phyloP scores from a whole-genome alignment of 371 early-diverging fungal species.

The Lichtheimia ornata region DNA sequence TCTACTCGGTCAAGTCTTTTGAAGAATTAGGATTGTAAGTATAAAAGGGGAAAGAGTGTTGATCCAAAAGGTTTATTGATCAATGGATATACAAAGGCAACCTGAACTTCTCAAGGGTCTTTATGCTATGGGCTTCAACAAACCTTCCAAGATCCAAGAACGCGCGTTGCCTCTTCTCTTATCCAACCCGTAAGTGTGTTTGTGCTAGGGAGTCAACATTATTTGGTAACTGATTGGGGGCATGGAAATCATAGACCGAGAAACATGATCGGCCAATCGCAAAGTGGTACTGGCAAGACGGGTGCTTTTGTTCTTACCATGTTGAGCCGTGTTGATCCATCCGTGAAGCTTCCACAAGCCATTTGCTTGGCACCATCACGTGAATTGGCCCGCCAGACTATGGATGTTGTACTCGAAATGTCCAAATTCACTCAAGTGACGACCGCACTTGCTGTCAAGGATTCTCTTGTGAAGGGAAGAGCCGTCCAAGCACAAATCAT shows the following conservation, averaged over 20 bases:
- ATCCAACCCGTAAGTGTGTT: slow-evolving; percentile 59
- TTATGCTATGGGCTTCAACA: slow-evolving; percentile 90
- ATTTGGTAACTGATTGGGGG: neutral
- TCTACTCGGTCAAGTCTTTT: slow-evolving; percentile 78
- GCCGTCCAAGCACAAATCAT: slow-evolving; percentile 76
- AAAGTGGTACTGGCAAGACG: slow-evolving; percentile 86
- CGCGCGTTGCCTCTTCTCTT: slow-evolving; percentile 90
- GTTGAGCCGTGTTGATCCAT: slow-evolving; percentile 72
- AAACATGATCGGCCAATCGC: slow-evolving; percentile 54
- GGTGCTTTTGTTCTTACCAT: slow-evolving; percentile 95
- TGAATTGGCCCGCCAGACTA: slow-evolving; percentile 96
- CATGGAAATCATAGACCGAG: slow-evolving; percentile 24
- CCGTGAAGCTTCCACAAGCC: slow-evolving; percentile 64
- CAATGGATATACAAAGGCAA: slow-evolving; percentile 28
- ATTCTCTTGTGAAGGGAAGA: slow-evolving; percentile 49
- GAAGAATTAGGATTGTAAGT: slow-evolving; percentile 75
- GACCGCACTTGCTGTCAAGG: slow-evolving; percentile 79
- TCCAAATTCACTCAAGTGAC: slow-evolving; percentile 82
- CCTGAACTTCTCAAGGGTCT: slow-evolving; percentile 88
- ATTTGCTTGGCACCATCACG: slow-evolving; percentile 96
- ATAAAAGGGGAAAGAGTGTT: neutral
- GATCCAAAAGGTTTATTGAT: neutral
- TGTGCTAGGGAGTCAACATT: too few species aligned
- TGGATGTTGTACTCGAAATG: slow-evolving; percentile 89
- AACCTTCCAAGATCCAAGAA: slow-evolving; percentile 96